A percentile compares a stretch with the other conserved stretches of the same genome.
These are phyloP conservation scores for Gentiana dahurica DNA, from an alignment of 257 asterid species.

Conservation along the genomic window DNA sequence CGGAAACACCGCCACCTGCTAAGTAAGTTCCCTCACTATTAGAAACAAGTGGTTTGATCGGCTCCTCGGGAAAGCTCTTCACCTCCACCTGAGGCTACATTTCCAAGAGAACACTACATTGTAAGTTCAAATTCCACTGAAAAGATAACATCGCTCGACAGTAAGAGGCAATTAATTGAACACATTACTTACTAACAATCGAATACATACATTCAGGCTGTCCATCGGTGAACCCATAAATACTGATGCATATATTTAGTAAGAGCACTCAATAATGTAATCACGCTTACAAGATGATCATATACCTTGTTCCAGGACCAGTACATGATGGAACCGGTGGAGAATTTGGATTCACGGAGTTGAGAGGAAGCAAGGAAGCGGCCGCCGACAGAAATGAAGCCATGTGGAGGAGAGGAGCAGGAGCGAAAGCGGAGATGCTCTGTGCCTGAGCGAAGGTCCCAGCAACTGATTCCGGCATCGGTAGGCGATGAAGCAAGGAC, in stretches of 20 bases:
- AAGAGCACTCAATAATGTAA: not conserved
- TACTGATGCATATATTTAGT: too few species aligned
- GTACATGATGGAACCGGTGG: conserved; percentile 59
- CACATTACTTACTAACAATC: conserved; percentile 4
- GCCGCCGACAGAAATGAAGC: conserved; percentile 59
- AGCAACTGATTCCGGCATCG: conserved; percentile 79
- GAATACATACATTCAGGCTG: not conserved
- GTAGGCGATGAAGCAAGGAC: conserved; percentile 80
- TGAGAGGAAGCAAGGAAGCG: conserved; percentile 77
- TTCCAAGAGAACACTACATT: not conserved
- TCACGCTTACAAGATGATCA: too few species aligned
- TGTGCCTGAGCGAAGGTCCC: conserved; percentile 76
- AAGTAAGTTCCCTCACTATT: conserved; percentile 71
- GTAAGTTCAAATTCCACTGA: not conserved
- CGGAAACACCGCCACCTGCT: conserved; percentile 80
- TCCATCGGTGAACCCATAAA: too few species aligned
- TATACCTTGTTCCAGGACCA: conserved; percentile 91
- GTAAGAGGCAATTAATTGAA: conserved; percentile 16
- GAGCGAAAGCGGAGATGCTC: conserved; percentile 55
- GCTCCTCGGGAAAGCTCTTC: conserved; percentile 80
- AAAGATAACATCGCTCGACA: not conserved
- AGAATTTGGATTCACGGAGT: conserved; percentile 50
- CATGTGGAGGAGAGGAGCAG: conserved; percentile 74
- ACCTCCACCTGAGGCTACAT: conserved; percentile 83
- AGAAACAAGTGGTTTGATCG: too few species aligned